These are phyloP conservation scores for Paraglomus brasilianum DNA, from an alignment of 192 early-diverging fungal genomes.

Conservation along the genomic window DNA sequence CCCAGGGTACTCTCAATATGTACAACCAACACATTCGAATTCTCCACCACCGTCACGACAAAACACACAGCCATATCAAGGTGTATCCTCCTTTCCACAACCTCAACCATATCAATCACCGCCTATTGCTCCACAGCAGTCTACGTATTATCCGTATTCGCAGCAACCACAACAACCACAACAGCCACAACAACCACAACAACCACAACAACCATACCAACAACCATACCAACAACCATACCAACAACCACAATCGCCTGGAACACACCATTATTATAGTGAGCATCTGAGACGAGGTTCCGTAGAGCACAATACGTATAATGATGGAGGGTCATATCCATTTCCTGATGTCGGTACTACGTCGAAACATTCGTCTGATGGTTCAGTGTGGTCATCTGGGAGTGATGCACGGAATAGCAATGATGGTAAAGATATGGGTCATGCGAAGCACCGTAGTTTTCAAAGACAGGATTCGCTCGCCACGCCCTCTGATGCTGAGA, in stretches of 20 bases:
- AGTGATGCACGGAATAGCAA: conserved; percentile 1
- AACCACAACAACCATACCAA: not conserved
- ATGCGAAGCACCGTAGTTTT: not conserved
- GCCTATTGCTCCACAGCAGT: not conserved
- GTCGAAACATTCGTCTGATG: conserved; percentile 11
- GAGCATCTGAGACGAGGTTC: not conserved
- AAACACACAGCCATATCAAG: too few species aligned
- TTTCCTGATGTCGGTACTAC: conserved; percentile 1
- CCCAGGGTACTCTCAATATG: too few species aligned
- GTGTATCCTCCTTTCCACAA: too few species aligned
- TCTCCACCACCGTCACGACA: too few species aligned
- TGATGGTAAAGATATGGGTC: not conserved
- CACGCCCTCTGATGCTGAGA: conserved; percentile 45
- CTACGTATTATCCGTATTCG: conserved; percentile 1
- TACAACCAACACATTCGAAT: too few species aligned
- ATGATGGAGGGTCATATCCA: conserved; percentile 16
- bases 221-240: not conserved
- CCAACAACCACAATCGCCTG: conserved; percentile 1
- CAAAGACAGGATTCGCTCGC: conserved; percentile 2
- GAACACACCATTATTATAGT: not conserved
- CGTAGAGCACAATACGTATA: not conserved
- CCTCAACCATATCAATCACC: not conserved
- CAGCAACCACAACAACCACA: not conserved
- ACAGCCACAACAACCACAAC: not conserved
- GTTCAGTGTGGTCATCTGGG: not conserved